Evolutionary conservation across 2,329 filamentous ascomycete genomes (phyloP), one percentile per base, ranked within the genome.

Genomic region (Scytalidium lignicola): DNA sequence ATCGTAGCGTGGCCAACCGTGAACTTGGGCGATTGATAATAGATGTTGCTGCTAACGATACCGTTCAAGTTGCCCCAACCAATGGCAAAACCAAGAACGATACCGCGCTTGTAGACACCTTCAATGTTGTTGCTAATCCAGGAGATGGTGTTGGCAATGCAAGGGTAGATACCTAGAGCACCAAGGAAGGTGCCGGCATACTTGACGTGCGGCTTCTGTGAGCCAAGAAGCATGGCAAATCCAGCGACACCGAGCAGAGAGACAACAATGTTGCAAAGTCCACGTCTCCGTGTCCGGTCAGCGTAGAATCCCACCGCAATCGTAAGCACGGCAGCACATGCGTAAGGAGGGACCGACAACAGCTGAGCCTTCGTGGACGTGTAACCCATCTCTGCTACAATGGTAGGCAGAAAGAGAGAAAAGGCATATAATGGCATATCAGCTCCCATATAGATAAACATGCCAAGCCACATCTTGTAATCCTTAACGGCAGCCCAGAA

Each of bases 41-140:
- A 95, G 58, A 95, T 88, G 63, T 95, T 95, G 57, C 79, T 83
- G 59, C 76, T 81, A 53, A 95, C 85, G 18, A 95, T 80, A 41
- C 90, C 90, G 63, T 95, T 95, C 42, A 96, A 72, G 63, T 96
- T 95, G 21, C 91, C 90, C 87, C 88, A 95, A 21, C 86, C 90
- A 53, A 96, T 93, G 47, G 95, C 86, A 54, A 95, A 83, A 0
- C 90, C 90, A 2, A 96, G 71, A 0, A 88, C 88, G 15, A 96
- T 85, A 32, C 89, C 91, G 37, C 90, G 81, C 73, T 96, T 96
- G 68, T 93, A 92, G 6, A 92, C 86, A n/a, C 91, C 86, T 67
- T 95, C 90, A 26, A 84, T 78, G 55, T 96, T 96, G 70, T 96
- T 96, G 45, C 84, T 82, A 20, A 85, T 75, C 91, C 90, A 96